Base-by-base conservation (phyloP, 208 protist genomes). In the Crithidia mellificae region DNA sequence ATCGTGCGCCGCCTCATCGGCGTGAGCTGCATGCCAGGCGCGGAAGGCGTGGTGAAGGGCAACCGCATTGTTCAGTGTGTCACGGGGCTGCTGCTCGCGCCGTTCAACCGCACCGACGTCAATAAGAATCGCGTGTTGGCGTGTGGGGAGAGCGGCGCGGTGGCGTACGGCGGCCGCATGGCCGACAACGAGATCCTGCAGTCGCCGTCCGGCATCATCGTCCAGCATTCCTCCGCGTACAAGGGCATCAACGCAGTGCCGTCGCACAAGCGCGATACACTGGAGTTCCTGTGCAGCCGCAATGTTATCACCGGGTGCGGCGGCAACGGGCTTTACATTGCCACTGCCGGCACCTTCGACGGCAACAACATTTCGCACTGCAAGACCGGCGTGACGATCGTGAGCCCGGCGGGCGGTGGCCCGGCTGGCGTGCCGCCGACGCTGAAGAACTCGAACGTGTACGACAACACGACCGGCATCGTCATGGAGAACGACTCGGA, bases 291-390 rank as follows among this genome's bases (percentile, higher is more conserved):
- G 11, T 77, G 80, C 50, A 66, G 64, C 2, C 68, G 80, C 19
- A 96, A 96, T 78, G 77, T 20, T 24, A 59, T 96, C 34, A 65
- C 77, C n/a, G 69, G 67, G 6, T 93, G 86, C 72, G 66, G 68
- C 17, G 68, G 34, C 6, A 81, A 84, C 64, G 91, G 91, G 36
- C 59, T 91, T 12, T 66, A 88, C 49, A 77, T 94, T 32, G 54
- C 77, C 24, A 76, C 80, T 22, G 68, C 63, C 3, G 84, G 72
- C n/a, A 72, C 69, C 27, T 77, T 94, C 43, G 84, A 85, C 43
- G 63, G 80, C 11, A 96, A 96, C 65, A 62, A 53, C 46, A 61
- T 96, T 3, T 83, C 67, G 29, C 82, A 84, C 57, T 92, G 81
- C 78, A 83, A 83, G 34, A 74, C 32, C 3, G 90, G 90, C 39